These are phyloP conservation scores for Jatropha curcas DNA, from an alignment of 345 rosid genomes.

Conservation along the genomic window DNA sequence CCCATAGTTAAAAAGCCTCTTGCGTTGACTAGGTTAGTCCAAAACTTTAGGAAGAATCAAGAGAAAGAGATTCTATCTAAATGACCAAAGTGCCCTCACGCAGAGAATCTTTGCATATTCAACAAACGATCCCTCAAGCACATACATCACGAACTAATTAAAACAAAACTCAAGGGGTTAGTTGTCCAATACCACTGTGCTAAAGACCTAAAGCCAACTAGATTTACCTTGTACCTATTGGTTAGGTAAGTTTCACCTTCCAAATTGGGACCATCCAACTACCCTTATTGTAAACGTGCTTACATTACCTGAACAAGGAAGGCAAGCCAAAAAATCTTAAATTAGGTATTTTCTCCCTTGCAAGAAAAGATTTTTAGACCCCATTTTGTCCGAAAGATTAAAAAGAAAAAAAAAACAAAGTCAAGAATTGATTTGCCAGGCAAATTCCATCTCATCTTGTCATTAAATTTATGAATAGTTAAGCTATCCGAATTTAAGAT, in stretches of 20 bases:
- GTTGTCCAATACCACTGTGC: not conserved
- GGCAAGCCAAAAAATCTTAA: not conserved
- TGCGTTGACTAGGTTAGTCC: not conserved
- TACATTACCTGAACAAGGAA: not conserved
- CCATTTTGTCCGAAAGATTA: too few relatives aligned
- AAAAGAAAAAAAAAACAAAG: too few relatives aligned
- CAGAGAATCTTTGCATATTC: constrained; percentile 2
- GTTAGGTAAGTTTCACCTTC: not conserved
- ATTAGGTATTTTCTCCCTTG: too few relatives aligned
- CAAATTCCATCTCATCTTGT: too few relatives aligned
- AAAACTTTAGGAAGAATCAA: constrained; percentile 11
- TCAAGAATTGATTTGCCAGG: too few relatives aligned
- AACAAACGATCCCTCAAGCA: not conserved
- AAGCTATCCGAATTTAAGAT: too few relatives aligned
- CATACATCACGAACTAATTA: not conserved
- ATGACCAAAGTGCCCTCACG: not conserved
- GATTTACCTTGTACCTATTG: not conserved
- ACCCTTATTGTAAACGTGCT: not conserved
- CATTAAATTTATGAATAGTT: too few relatives aligned
- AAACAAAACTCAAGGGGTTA: not conserved
- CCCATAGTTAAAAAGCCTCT: not conserved
- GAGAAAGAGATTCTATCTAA: not conserved
- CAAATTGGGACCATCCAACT: not conserved
- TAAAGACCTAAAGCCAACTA: not conserved
- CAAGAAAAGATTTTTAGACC: too few relatives aligned